phyloP scores from a whole-genome alignment of 345 rosid genomes.

The Melastoma malabathricum region DNA sequence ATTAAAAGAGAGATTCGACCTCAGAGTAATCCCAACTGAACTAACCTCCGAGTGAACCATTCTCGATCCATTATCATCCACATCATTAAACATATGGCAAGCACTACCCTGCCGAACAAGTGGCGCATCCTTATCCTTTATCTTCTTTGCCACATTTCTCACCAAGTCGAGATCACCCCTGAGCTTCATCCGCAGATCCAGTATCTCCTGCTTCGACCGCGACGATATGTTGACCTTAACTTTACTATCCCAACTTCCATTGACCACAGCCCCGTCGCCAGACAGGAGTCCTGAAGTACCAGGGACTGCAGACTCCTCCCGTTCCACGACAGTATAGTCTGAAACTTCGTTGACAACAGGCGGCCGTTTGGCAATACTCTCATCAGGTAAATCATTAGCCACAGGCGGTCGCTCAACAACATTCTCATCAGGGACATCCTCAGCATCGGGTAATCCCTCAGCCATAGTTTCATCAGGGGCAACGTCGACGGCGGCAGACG shows the following conservation, averaged over 20 bases:
- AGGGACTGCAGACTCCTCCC: slow-evolving; percentile 9
- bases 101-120: slow-evolving; percentile 29
- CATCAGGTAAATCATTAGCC: slow-evolving; percentile 3
- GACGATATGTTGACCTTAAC: slow-evolving; percentile 46
- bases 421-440: no score
- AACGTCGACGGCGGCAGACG: no score
- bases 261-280: slow-evolving; percentile 32
- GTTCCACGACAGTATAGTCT: slow-evolving; percentile 26
- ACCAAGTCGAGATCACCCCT: slow-evolving; percentile 61
- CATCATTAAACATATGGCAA: slow-evolving; percentile 19
- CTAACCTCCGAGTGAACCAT: slow-evolving; percentile 53
- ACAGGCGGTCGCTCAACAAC: no score
- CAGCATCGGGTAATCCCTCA: no score
- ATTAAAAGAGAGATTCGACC: slow-evolving; percentile 59
- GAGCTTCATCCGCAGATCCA: slow-evolving; percentile 59
- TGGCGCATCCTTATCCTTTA: slow-evolving; percentile 60
- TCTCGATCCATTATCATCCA: slow-evolving; percentile 35
- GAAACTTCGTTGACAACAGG: slow-evolving; percentile 11
- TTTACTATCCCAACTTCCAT: slow-evolving; percentile 25
- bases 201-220: slow-evolving; percentile 45
- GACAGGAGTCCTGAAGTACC: slow-evolving; percentile 11
- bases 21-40: slow-evolving; percentile 34
- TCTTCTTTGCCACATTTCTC: slow-evolving; percentile 63
- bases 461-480: no score
- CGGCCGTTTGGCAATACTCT: slow-evolving; percentile 11